A percentile compares a stretch with the other conserved stretches of the same genome.
These are phyloP conservation scores for Skeletonema grethae DNA, from an alignment of 108 stramenopile species.

Conservation along the genomic window DNA sequence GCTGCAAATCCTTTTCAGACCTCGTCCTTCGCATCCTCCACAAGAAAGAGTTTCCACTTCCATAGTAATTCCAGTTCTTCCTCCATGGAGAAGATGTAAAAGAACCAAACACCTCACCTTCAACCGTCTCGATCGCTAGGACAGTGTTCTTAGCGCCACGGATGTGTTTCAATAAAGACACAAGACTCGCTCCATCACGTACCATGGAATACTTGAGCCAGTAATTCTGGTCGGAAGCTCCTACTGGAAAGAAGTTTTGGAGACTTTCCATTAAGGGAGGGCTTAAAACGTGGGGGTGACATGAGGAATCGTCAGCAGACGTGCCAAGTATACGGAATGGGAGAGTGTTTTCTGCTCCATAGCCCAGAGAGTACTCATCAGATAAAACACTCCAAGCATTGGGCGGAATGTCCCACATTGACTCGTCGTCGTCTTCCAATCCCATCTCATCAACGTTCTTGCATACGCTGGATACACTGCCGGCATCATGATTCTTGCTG, in stretches of 20 bases:
- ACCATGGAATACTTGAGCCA: conserved; percentile 83
- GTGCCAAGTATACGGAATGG: conserved; percentile 59
- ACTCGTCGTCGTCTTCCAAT: conserved; percentile 28
- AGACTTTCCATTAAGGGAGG: conserved; percentile 81
- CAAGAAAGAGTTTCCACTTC: conserved; percentile 70
- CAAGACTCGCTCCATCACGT: conserved; percentile 74
- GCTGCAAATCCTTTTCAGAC: conserved; percentile 49
- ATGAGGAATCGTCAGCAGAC: conserved; percentile 47
- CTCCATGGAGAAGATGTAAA: conserved; percentile 71
- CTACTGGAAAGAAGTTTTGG: conserved; percentile 57
- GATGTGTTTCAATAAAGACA: conserved; percentile 59
- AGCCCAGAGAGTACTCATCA: conserved; percentile 82
- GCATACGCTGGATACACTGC: conserved; percentile 32
- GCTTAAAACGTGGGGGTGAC: conserved; percentile 71
- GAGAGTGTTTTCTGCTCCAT: conserved; percentile 52
- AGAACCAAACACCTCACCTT: conserved; percentile 81
- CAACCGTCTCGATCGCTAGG: conserved; percentile 76
- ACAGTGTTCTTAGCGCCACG: conserved; percentile 66
- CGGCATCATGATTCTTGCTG: conserved; percentile 13
- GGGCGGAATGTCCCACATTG: conserved; percentile 21
- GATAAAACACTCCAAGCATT: conserved; percentile 80
- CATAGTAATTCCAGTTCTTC: conserved; percentile 63
- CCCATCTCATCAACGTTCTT: conserved; percentile 21
- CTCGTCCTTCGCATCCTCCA: conserved; percentile 74
- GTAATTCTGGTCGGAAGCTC: conserved; percentile 54